phyloP scores from a whole-genome alignment of 768 basidiomycete species.

The Mycena vitilis region DNA sequence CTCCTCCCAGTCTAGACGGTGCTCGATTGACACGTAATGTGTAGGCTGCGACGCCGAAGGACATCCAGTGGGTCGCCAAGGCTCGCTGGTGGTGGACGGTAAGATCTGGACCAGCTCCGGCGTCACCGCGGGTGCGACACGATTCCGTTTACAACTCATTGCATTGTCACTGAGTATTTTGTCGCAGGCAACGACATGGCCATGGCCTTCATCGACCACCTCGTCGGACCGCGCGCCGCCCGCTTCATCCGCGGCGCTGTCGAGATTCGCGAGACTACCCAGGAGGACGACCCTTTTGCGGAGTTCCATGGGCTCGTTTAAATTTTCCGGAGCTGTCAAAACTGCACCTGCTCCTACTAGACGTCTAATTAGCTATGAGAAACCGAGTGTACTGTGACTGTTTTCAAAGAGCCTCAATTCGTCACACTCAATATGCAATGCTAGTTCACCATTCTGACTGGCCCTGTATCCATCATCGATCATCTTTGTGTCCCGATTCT shows the following conservation, averaged over 20 bases:
- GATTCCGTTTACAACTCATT: neutral
- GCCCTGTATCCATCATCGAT: too few relatives aligned
- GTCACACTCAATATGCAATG: too few relatives aligned
- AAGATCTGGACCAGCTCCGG: conserved; percentile 52
- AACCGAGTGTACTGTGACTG: too few relatives aligned
- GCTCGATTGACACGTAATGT: neutral
- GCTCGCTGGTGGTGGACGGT: conserved; percentile 48
- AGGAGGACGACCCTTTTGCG: conserved; percentile 7
- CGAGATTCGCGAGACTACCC: conserved; percentile 1
- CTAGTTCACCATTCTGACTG: too few relatives aligned
- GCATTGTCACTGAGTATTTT: too few relatives aligned
- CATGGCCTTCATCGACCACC: conserved; percentile 1
- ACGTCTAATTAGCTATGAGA: too few relatives aligned
- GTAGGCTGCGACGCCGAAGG: conserved; percentile 35
- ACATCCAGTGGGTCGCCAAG: conserved; percentile 48
- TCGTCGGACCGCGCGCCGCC: neutral
- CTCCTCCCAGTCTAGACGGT: too few relatives aligned
- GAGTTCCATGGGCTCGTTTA: conserved; percentile 17
- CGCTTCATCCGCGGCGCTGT: neutral
- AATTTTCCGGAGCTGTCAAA: too few relatives aligned
- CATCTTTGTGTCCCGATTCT: too few relatives aligned
- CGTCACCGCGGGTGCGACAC: conserved; percentile 43
- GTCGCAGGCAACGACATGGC: neutral
- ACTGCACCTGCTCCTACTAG: too few relatives aligned
- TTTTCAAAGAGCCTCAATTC: too few relatives aligned